phyloP scores from a whole-genome alignment of 2,329 filamentous ascomycete species.

The Septoria petroselini region DNA sequence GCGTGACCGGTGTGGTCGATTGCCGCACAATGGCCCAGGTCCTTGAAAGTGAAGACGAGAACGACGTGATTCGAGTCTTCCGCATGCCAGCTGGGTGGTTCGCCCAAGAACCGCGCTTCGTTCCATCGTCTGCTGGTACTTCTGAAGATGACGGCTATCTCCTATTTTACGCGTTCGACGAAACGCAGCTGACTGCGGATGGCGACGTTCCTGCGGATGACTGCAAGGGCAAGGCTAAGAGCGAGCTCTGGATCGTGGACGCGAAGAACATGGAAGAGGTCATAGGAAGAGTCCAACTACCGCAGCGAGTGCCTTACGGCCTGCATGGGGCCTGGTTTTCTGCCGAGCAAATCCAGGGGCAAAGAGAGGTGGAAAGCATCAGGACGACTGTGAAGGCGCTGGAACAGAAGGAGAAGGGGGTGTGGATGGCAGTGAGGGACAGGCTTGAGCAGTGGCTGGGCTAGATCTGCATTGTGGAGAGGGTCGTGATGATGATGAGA shows the following conservation, averaged over 20 bases:
- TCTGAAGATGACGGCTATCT: slow-evolving; percentile 66
- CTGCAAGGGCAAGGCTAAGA: slow-evolving; percentile 42
- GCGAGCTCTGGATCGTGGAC: slow-evolving; percentile 68
- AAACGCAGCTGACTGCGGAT: slow-evolving; percentile 53
- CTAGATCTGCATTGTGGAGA: not conserved
- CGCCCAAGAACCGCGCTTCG: slow-evolving; percentile 66
- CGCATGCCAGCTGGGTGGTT: slow-evolving; percentile 59
- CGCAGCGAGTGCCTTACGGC: slow-evolving; percentile 67
- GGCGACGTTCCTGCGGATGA: slow-evolving; percentile 31
- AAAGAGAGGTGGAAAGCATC: slow-evolving; percentile 43
- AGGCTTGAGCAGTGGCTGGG: slow-evolving; percentile 33
- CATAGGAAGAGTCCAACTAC: slow-evolving; percentile 57
- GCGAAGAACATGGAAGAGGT: slow-evolving; percentile 61
- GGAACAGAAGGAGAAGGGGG: slow-evolving; percentile 23
- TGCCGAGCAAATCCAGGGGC: slow-evolving; percentile 51
- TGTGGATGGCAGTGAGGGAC: slow-evolving; percentile 36
- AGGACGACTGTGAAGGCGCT: slow-evolving; percentile 31
- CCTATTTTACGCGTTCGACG: slow-evolving; percentile 68
- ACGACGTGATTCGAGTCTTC: slow-evolving; percentile 58
- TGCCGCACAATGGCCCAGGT: slow-evolving; percentile 54
- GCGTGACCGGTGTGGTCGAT: slow-evolving; percentile 62
- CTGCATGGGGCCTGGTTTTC: slow-evolving; percentile 63
- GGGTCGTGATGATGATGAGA: not conserved
- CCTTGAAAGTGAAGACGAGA: slow-evolving; percentile 42
- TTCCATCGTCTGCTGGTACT: slow-evolving; percentile 45